A percentile compares a stretch with the other conserved stretches of the same genome.
These are phyloP conservation scores for Penicilliopsis zonata DNA, from an alignment of 495 filamentous ascomycete species.

Conservation along the genomic window DNA sequence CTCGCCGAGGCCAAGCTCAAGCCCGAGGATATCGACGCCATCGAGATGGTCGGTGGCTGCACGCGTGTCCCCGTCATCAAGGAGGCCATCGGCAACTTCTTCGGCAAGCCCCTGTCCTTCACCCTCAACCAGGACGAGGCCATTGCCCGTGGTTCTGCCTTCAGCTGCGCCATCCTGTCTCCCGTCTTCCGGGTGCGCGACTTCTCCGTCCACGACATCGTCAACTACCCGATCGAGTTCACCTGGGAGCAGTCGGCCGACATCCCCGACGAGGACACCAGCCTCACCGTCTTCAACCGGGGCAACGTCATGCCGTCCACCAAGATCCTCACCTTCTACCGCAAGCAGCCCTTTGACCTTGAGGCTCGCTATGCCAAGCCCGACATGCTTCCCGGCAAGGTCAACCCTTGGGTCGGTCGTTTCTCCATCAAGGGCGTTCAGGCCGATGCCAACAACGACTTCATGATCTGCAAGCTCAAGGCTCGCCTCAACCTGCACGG, in stretches of 20 bases:
- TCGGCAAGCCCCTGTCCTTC: slow-evolving; percentile 85
- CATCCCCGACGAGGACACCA: slow-evolving; percentile 97
- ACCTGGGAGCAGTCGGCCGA: slow-evolving; percentile 98
- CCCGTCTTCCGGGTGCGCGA: slow-evolving; percentile 98
- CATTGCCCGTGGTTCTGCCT: slow-evolving; percentile 89
- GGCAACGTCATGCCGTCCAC: slow-evolving; percentile 97
- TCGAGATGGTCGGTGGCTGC: slow-evolving; percentile 91
- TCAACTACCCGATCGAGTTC: slow-evolving; percentile 98
- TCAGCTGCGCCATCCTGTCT: slow-evolving; percentile 95
- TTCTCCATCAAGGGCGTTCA: slow-evolving; percentile 91
- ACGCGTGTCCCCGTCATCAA: slow-evolving; percentile 93
- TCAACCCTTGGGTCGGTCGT: slow-evolving; percentile 86
- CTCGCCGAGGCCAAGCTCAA: slow-evolving; percentile 83
- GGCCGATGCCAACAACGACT: slow-evolving; percentile 76
- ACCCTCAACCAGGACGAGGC: slow-evolving; percentile 98
- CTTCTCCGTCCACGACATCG: slow-evolving; percentile 93
- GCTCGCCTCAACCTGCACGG: slow-evolving; percentile 94
- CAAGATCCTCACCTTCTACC: slow-evolving; percentile 99
- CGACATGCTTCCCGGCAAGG: slow-evolving; percentile 80
- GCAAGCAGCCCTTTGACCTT: slow-evolving; percentile 93
- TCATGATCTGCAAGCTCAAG: slow-evolving; percentile 99
- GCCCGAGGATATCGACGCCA: slow-evolving; percentile 80
- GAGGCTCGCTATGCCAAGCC: slow-evolving; percentile 89
- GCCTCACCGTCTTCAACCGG: slow-evolving; percentile 92
- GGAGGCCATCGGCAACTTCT: slow-evolving; percentile 79